Percentiles rank a stretch among this genome's conserved stretches.
Conservation (phyloP, 352 stramenopile genomes). For the Peronosclerospora sorghi region DNA sequence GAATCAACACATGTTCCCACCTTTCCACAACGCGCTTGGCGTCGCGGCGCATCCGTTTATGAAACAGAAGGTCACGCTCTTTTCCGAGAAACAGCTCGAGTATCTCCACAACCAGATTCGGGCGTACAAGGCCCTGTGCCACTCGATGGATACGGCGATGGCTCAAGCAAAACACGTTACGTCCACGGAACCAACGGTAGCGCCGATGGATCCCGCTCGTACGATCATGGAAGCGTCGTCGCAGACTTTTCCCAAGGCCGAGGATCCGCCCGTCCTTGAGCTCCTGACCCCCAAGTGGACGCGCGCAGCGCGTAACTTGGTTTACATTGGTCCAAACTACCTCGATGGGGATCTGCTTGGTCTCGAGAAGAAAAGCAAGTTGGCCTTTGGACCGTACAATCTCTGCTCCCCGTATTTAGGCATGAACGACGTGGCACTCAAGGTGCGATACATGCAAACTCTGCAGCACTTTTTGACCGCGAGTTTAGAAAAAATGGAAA, state of each 20-base stretch:
- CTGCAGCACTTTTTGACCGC: conserved; percentile 60
- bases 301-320: conserved; percentile 31
- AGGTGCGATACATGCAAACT: conserved; percentile 59
- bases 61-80: conserved; percentile 51
- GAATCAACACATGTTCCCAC: no score
- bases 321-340: conserved; percentile 50
- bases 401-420: conserved; percentile 48
- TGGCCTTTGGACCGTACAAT: conserved; percentile 50
- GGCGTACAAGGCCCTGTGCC: conserved; percentile 71
- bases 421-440: conserved; percentile 60
- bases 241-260: not conserved
- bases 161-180: conserved; percentile 17
- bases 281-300: conserved; percentile 56
- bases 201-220: not conserved
- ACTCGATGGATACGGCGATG: conserved; percentile 70
- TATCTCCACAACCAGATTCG: conserved; percentile 81
- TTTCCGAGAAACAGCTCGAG: conserved; percentile 80
- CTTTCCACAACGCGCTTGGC: conserved; percentile 29
- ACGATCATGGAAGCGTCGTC: not conserved
- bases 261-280: conserved; percentile 13
- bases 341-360: conserved; percentile 59
- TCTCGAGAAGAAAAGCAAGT: conserved; percentile 37
- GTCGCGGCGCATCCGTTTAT: conserved; percentile 52
- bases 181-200: not conserved
- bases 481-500: conserved; percentile 53